Evolutionary conservation across 352 stramenopile genomes (phyloP), one percentile per base, ranked within the genome.

Genomic region (Pythium grandisporangium): DNA sequence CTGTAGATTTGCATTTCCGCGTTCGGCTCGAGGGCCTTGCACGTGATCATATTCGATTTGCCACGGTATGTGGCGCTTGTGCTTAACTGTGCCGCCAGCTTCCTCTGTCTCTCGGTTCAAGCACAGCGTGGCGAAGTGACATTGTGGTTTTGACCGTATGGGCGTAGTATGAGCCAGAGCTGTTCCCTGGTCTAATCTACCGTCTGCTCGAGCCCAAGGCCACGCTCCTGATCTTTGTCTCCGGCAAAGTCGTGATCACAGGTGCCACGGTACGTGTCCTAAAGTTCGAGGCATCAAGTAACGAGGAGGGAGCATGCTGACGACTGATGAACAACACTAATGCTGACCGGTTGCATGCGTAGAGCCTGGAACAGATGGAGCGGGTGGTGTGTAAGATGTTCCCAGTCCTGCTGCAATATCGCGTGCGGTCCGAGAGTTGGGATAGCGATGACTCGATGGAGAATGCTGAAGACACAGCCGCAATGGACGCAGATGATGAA

Each of bases 181-280:
- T 99, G 3, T 99, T 99, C 54, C 91, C 95, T 6, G 96, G 96
- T 5, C 65, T 98, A 14, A 97, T 99, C 57, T 99, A 98, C 65
- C 76, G 95, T 29, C 71, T 98, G 55, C 61, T 93, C 2, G 61
- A 85, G 35, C 92, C 94, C 21, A 91, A 97, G 53, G 78, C 96
- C 16, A 96, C 97, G 17, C 64, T 98, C 22, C 63, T 99, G 17
- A 95, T 99, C 13, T 99, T 99, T 58, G 95, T 98, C n/a, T 90
- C 75, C 21, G 95, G 95, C n/a, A 98, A 98, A 55, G 64, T 98
- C n/a, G 93, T 99, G 6, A 78, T 98, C 47, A 98, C 92, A 1
- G 94, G 94, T 12, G 95, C 72, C 25, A 91, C 95, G 68, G 74
- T 80, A 42, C 30, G 37, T 17, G 14, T 35, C 10, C 27, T 45